Evolutionary conservation across 2,329 filamentous ascomycete species (phyloP), one percentile per base, ranked within the genome.

Genomic region (Aspergillus fijiensis): DNA sequence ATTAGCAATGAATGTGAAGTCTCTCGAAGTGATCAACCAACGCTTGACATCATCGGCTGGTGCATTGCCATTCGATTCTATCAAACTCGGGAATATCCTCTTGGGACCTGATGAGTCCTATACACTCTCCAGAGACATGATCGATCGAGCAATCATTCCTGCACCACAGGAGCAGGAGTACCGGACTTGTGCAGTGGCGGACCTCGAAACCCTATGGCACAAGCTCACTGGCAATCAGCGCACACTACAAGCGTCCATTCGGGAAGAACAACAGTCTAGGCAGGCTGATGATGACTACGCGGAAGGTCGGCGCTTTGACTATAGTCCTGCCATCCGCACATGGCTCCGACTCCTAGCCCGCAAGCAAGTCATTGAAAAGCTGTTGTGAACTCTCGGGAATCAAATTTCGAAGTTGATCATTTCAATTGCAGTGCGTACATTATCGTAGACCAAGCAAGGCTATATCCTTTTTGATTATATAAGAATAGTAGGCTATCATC

Each of bases 291-390:
- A 79, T 5, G 72, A 76, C 49, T 72, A 77, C 67, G 78, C 77
- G 14, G 71, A 72, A 21, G 73, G 76, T 39, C 72, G 77, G 54
- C 70, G 77, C 49, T 78, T 86, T 68, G 90, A 96, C 69, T 90
- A 90, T 69, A 87, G 85, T 0, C 85, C 86, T 0, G 85, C 87
- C 0, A 81, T 94, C 23, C 86, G 90, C 66, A 79, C 76, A 42
- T 94, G 90, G 87, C 75, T 93, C 49, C 82, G 83, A 64, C 85
- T 84, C 62, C 80, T 96, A 59, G 89, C 89, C 1, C 85, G 87
- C 60, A 87, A 88, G 67, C 86, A 85, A 1, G 76, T 85, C 2
- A 73, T 95, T 58, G 68, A 73, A 59, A 65, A 70, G 19, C 57
- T 78, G 21, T 55, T 65, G 16, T 45, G 51, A 42, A 12, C 27